These are phyloP conservation scores for Blastobotrys niveus DNA, from an alignment of 1,139 yeast species.

Conservation along the genomic window DNA sequence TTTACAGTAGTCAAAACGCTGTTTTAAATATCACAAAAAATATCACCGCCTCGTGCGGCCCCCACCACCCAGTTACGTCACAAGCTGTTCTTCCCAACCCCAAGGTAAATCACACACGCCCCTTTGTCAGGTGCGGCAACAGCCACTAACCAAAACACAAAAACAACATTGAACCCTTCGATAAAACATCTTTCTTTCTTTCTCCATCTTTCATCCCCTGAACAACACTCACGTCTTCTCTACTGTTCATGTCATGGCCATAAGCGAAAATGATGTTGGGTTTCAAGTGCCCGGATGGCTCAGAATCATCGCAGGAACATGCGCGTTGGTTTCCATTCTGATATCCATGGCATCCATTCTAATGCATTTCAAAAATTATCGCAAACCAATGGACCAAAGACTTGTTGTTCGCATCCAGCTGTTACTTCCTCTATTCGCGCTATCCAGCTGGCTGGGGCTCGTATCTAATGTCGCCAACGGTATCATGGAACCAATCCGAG, in stretches of 20 bases:
- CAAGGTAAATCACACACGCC: no score
- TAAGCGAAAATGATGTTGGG: slow-evolving; percentile 2
- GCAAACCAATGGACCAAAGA: slow-evolving; percentile 87
- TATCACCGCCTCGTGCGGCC: no score
- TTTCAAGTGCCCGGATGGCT: slow-evolving; percentile 10
- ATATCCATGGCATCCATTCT: slow-evolving; percentile 46
- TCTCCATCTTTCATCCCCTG: no score
- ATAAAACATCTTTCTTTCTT: no score
- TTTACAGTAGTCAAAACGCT: no score
- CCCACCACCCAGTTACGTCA: no score
- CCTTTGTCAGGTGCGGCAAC: background rate
- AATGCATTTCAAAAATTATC: slow-evolving; percentile 59
- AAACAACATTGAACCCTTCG: no score
- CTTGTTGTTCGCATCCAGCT: slow-evolving; percentile 73
- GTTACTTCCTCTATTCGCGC: slow-evolving; percentile 50
- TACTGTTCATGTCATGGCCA: no score
- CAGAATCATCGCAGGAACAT: slow-evolving; percentile 16
- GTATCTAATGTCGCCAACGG: slow-evolving; percentile 42
- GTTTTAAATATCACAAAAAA: no score
- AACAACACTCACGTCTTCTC: no score
- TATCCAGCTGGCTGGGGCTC: slow-evolving; percentile 54
- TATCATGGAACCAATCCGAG: slow-evolving; percentile 71
- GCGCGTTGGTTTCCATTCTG: slow-evolving; percentile 33
- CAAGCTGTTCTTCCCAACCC: no score
- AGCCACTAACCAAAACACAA: background rate